Percentiles rank a stretch among this genome's conserved stretches.
These are phyloP conservation scores for Kurtzmaniella fragi DNA, from an alignment of 805 yeast species.

Conservation along the genomic window DNA sequence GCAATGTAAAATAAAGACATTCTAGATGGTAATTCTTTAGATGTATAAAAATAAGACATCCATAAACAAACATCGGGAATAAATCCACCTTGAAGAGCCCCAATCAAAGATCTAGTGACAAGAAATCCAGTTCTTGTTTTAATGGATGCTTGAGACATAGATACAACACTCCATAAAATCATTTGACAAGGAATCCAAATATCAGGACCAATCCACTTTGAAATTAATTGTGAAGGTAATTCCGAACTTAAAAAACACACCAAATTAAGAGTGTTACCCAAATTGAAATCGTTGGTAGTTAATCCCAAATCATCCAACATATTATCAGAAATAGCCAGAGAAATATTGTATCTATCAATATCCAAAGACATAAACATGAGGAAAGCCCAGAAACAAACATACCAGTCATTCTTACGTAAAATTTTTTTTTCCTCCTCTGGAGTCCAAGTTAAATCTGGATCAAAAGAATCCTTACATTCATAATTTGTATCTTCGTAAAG, in stretches of 20 bases:
- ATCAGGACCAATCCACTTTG: conserved; percentile 62
- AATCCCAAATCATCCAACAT: conserved; percentile 46
- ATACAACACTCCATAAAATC: conserved; percentile 51
- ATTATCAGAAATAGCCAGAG: conserved; percentile 56
- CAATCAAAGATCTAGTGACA: conserved; percentile 48
- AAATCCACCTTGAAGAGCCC: conserved; percentile 63
- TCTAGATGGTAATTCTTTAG: conserved; percentile 52
- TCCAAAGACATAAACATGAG: conserved; percentile 56
- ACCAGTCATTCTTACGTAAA: conserved; percentile 48
- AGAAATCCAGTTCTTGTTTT: conserved; percentile 37
- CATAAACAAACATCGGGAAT: conserved; percentile 61
- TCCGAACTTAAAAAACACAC: conserved; percentile 53
- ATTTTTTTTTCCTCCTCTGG: conserved; percentile 45
- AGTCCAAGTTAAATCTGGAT: conserved; percentile 56
- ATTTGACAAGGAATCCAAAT: conserved; percentile 58
- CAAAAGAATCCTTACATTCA: conserved; percentile 52
- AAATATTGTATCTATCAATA: conserved; percentile 53
- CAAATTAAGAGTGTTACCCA: conserved; percentile 51
- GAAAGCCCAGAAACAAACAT: conserved; percentile 54
- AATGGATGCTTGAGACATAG: conserved; percentile 47
- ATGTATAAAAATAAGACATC: conserved; percentile 62
- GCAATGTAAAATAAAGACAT: conserved; percentile 57
- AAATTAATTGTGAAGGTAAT: conserved; percentile 60
- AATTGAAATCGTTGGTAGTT: conserved; percentile 55
- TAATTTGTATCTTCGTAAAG: conserved; percentile 46